Evolutionary conservation across 1,284 basidiomycete genomes (phyloP), one percentile per base, ranked within the genome.

Genomic region (Neolentinus lepideus): DNA sequence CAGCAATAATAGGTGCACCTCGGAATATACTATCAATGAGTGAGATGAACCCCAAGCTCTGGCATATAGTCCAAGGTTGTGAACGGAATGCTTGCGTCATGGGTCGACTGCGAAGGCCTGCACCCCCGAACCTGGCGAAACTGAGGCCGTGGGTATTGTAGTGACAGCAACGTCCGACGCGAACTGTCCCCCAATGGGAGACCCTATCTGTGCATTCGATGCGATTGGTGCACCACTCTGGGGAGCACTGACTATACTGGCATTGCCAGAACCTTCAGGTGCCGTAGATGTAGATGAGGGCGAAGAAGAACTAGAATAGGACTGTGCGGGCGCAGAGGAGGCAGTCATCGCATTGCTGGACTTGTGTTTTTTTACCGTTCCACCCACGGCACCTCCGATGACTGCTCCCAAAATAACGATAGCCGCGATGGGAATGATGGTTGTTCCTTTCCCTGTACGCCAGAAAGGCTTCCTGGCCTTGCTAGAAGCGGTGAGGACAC

Each of bases 311-410:
- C 12, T 12, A 31, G 29, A 31, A 4, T 43, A 6, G 16, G 38
- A 6, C 6, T 3, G 16, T 4, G 38, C 38, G 6, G 38, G 6
- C 38, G 38, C 16, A 6, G 38, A n/a, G 38, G 38, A 16, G 16
- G 16, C 38, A 4, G 38, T 4, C 16, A 16, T n/a, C 33, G 33
- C 16, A 21, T 43, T n/a, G 50, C 33, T 19, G 36, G 43, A 57
- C 54, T 58, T 64, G 33, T 62, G 60, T 33, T 72, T 69, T 21
- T 65, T 64, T 9, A 61, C 65, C 4, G 78, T 75, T 10, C 77
- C 81, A 21, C 82, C 84, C 0, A 86, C 84, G 0, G 76, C 82
- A 2, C 81, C 85, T 1, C 83, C 84, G 8, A 87, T 74, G 14
- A 79, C 72, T 1, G 76, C 84, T 1, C 71, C 82, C 51, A 86